Evolutionary conservation across 192 early-diverging fungal genomes (phyloP).

Genomic region (Borealophlyctis nickersoniae): DNA sequence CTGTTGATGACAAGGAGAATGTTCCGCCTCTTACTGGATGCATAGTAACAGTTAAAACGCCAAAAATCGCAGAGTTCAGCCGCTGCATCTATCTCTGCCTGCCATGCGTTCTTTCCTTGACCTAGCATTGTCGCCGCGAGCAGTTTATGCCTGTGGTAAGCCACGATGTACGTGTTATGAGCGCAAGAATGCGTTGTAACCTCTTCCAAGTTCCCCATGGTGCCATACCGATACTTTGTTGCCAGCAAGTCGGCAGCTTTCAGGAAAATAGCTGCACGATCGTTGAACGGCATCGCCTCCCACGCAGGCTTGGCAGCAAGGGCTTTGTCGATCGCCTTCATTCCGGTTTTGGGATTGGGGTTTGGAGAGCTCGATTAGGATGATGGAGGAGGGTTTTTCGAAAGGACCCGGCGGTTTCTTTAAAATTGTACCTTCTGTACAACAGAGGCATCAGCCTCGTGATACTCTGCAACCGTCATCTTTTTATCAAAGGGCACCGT

Average conservation of each 20-base stretch:
- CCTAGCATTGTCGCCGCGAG: slow-evolving; percentile 97
- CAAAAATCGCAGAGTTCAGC: slow-evolving; percentile 92
- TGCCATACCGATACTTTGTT: slow-evolving; percentile 80
- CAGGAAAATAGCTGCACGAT: slow-evolving; percentile 92
- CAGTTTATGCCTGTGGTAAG: too few species aligned
- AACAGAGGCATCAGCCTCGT: slow-evolving; percentile 72
- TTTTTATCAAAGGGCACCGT: slow-evolving; percentile 80
- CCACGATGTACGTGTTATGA: too few species aligned
- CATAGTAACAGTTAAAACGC: slow-evolving; percentile 93
- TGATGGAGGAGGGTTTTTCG: slow-evolving; percentile 2
- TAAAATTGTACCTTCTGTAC: slow-evolving; percentile 48
- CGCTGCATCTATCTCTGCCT: slow-evolving; percentile 98
- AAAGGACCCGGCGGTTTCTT: background rate
- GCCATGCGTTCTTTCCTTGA: slow-evolving; percentile 98
- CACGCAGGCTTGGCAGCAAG: slow-evolving; percentile 79
- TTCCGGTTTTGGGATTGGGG: slow-evolving; percentile 18
- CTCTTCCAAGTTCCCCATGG: too few species aligned
- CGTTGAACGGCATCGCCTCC: slow-evolving; percentile 91
- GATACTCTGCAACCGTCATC: slow-evolving; percentile 75
- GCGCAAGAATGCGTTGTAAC: too few species aligned
- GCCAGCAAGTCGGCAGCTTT: slow-evolving; percentile 94
- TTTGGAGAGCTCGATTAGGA: background rate
- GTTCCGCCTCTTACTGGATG: slow-evolving; percentile 48
- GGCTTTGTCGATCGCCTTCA: slow-evolving; percentile 79
- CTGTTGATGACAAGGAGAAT: too few species aligned